These are phyloP conservation scores for Larix kaempferi DNA, from an alignment of 75 land plant species.

Conservation along the genomic window DNA sequence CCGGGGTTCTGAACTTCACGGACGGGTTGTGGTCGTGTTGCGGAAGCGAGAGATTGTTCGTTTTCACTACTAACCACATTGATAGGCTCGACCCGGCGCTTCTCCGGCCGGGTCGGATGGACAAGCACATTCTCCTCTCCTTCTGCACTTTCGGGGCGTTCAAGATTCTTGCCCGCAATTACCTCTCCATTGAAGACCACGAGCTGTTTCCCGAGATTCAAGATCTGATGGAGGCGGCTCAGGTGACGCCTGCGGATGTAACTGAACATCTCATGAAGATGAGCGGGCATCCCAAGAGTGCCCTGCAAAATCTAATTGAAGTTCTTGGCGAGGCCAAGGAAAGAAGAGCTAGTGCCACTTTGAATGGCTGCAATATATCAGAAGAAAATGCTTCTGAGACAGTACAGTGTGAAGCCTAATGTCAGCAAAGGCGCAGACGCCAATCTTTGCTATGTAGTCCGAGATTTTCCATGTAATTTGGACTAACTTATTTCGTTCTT, in stretches of 20 bases:
- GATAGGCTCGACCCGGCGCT: slow-evolving; percentile 49
- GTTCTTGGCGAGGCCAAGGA: no score
- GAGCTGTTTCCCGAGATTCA: slow-evolving; percentile 6
- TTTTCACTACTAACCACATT: slow-evolving; percentile 49
- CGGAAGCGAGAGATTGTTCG: slow-evolving; percentile 39
- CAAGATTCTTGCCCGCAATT: slow-evolving; percentile 27
- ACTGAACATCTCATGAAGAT: slow-evolving; percentile 16
- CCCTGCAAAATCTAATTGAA: neutral
- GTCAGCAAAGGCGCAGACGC: no score
- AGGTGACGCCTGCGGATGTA: slow-evolving; percentile 32
- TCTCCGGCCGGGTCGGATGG: slow-evolving; percentile 53
- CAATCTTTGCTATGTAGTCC: no score
- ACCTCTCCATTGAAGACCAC: slow-evolving; percentile 17
- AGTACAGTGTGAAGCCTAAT: no score
- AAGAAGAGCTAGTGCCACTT: no score
- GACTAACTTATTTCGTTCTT: no score
- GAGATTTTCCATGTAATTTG: no score
- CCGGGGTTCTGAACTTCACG: slow-evolving; percentile 40
- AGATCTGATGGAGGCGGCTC: slow-evolving; percentile 1
- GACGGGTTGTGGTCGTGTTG: slow-evolving; percentile 58
- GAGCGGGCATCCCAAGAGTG: slow-evolving; percentile 3
- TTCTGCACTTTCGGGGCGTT: slow-evolving; percentile 34
- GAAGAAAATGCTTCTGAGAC: no score
- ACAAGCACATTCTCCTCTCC: slow-evolving; percentile 42
- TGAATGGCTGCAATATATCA: no score